A percentile compares a stretch with the other conserved stretches of the same genome.
phyloP scores from a whole-genome alignment of 192 early-diverging fungal genomes.

The Backusella liffmaniae region DNA sequence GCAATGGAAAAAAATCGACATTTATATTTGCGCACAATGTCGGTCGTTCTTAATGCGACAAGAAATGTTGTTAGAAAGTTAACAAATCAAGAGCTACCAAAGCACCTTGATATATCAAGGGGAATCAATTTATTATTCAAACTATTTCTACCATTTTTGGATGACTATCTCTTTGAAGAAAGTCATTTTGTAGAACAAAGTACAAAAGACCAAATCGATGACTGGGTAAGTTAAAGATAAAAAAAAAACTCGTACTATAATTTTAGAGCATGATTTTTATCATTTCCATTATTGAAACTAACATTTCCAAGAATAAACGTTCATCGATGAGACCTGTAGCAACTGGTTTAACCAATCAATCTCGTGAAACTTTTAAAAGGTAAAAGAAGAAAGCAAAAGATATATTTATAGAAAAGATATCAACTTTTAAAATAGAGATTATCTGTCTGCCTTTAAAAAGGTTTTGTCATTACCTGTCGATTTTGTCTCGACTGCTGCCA shows the following conservation, averaged over 20 bases:
- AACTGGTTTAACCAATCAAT: constrained; percentile 23
- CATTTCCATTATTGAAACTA: not conserved
- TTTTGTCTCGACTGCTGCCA: constrained; percentile 38
- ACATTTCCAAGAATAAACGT: constrained; percentile 7
- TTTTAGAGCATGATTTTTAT: not conserved
- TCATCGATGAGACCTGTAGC: constrained; percentile 1
- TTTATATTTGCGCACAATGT: constrained; percentile 69
- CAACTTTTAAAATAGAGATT: constrained; percentile 38
- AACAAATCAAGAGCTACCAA: constrained; percentile 37
- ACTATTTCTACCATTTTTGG: constrained; percentile 64
- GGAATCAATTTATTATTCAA: constrained; percentile 53
- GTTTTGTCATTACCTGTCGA: constrained; percentile 46
- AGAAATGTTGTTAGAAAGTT: constrained; percentile 51
- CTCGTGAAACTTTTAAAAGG: constrained; percentile 33
- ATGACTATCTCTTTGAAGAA: constrained; percentile 70
- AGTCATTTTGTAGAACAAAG: constrained; percentile 53
- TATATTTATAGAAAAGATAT: not conserved
- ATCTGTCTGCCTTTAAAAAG: constrained; percentile 51
- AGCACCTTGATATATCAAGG: constrained; percentile 44
- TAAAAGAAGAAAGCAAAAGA: not conserved
- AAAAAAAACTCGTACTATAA: not conserved
- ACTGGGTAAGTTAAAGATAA: constrained; percentile 49
- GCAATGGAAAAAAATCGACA: constrained; percentile 58
- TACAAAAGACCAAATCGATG: constrained; percentile 60
- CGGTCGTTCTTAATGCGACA: constrained; percentile 57